Evolutionary conservation across 2,329 filamentous ascomycete genomes (phyloP).

Genomic region (Exophiala oligosperma): DNA sequence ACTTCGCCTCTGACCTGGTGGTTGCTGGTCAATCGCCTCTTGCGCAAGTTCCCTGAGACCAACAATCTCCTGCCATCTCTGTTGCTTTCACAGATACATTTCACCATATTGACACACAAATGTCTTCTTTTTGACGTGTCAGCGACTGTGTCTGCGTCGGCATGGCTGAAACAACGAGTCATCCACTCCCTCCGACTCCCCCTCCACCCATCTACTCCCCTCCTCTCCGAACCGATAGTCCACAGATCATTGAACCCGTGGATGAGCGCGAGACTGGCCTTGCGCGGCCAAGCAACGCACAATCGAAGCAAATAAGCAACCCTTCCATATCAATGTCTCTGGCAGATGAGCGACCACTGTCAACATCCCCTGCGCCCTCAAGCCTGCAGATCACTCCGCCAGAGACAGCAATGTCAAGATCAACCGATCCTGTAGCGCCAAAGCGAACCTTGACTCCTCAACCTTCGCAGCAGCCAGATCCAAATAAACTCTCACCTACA

Average conservation of each 20-base stretch:
- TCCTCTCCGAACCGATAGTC: slow-evolving; percentile 34
- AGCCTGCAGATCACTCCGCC: slow-evolving; percentile 22
- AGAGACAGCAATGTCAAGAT: slow-evolving; percentile 19
- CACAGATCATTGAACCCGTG: slow-evolving; percentile 20
- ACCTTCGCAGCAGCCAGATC: slow-evolving; percentile 16
- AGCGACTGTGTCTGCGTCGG: not conserved
- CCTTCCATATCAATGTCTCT: slow-evolving; percentile 20
- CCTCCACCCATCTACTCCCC: slow-evolving; percentile 46
- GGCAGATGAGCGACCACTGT: slow-evolving; percentile 3
- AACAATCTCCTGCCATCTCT: not conserved
- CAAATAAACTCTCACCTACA: slow-evolving; percentile 22
- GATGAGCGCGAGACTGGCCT: slow-evolving; percentile 15
- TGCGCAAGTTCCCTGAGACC: not conserved
- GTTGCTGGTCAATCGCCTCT: slow-evolving; percentile 1
- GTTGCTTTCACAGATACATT: not conserved
- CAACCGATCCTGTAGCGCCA: slow-evolving; percentile 12
- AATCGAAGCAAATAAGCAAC: slow-evolving; percentile 5
- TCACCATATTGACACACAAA: not conserved
- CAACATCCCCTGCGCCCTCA: slow-evolving; percentile 7
- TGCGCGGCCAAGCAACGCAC: not conserved
- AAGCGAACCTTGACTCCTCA: slow-evolving; percentile 23
- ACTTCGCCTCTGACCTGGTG: not conserved
- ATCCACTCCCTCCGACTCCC: slow-evolving; percentile 36
- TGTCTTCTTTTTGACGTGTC: slow-evolving; percentile 10
- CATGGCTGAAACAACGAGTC: slow-evolving; percentile 23